Conservation (phyloP, 768 basidiomycete genomes). For the Leccinum variicolor region DNA sequence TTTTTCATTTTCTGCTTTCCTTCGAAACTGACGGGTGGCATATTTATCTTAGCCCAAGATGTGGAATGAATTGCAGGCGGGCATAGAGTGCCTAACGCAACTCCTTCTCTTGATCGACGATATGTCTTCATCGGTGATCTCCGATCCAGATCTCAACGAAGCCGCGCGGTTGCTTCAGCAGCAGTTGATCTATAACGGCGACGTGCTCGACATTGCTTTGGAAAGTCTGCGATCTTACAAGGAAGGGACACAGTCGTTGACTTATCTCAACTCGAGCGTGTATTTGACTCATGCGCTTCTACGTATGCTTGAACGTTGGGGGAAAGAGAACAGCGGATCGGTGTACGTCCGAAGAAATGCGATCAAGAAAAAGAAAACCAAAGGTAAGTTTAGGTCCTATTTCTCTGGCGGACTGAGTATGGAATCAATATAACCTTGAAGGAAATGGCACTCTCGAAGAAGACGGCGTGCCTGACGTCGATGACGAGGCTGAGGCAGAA, state of each 20-base stretch:
- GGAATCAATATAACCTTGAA: constrained; percentile 16
- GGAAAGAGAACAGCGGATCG: constrained; percentile 59
- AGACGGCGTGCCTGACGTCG: constrained; percentile 65
- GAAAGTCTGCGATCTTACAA: constrained; percentile 77
- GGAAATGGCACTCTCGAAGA: constrained; percentile 45
- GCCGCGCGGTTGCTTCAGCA: constrained; percentile 80
- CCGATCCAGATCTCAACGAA: constrained; percentile 51
- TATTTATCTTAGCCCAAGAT: constrained; percentile 66
- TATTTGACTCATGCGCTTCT: constrained; percentile 83
- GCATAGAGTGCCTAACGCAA: constrained; percentile 91
- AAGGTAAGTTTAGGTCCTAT: constrained; percentile 38
- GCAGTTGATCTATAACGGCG: constrained; percentile 93
- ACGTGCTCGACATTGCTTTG: constrained; percentile 85
- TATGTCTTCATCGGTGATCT: constrained; percentile 57
- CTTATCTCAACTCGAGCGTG: constrained; percentile 86
- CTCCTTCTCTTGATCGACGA: constrained; percentile 83
- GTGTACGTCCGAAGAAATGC: constrained; percentile 72
- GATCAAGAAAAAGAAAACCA: constrained; percentile 51
- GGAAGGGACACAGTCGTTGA: constrained; percentile 70
- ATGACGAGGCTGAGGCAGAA: constrained; percentile 57
- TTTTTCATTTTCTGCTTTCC: not conserved
- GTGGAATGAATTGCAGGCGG: constrained; percentile 94
- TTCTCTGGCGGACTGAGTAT: constrained; percentile 14
- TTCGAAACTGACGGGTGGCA: constrained; percentile 9
- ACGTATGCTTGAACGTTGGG: constrained; percentile 86